Conservation (phyloP, 768 basidiomycete species). For the Mycena galericulata region DNA sequence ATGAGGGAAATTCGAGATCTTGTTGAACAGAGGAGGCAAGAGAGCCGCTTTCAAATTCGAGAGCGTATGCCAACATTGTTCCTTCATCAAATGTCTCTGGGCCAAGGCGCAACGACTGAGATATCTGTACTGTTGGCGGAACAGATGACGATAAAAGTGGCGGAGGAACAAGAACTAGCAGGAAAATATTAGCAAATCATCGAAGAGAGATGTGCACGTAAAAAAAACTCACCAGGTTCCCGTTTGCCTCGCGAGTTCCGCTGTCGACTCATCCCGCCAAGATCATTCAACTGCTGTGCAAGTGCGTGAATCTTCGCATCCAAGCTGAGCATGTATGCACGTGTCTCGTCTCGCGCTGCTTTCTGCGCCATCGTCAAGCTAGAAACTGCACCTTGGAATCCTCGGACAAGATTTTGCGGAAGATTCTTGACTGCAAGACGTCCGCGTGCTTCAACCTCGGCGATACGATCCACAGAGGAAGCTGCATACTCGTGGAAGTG, state of each 20-base stretch:
- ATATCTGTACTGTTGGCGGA: neutral
- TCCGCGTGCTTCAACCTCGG: too few relatives aligned
- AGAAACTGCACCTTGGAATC: slow-evolving; percentile 12
- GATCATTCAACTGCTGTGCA: neutral
- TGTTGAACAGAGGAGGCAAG: too few relatives aligned
- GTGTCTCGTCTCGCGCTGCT: neutral
- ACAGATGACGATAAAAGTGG: neutral
- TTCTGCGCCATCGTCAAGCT: neutral
- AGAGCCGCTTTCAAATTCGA: too few relatives aligned
- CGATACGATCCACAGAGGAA: too few relatives aligned
- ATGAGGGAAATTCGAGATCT: too few relatives aligned
- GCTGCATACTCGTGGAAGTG: too few relatives aligned
- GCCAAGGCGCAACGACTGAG: neutral
- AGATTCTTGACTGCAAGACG: slow-evolving; percentile 30
- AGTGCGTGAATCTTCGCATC: neutral
- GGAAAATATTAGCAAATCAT: neutral
- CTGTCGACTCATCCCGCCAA: neutral
- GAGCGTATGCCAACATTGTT: too few relatives aligned
- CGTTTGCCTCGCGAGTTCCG: neutral
- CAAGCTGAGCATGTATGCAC: neutral
- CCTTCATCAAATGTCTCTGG: too few relatives aligned
- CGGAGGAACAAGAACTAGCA: neutral
- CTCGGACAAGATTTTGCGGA: slow-evolving; percentile 26
- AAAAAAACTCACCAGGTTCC: neutral
- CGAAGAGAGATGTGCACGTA: neutral